Conservation (phyloP, 2,329 filamentous ascomycete species). For the Thyridium curvatum region DNA sequence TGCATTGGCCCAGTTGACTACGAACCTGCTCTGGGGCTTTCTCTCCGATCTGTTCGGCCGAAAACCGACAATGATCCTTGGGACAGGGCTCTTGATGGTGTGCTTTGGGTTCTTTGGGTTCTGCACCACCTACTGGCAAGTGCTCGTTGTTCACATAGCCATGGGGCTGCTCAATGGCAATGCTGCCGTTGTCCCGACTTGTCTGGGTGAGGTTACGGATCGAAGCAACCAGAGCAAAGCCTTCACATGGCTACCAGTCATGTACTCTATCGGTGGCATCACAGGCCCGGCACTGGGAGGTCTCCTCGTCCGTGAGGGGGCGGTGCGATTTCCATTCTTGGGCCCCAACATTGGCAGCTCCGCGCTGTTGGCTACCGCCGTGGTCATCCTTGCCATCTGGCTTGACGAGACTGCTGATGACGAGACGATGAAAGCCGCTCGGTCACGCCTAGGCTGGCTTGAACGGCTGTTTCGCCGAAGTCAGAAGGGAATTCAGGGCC, state of each 20-base stretch:
- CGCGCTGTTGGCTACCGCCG: conserved; percentile 62
- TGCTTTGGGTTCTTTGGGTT: conserved; percentile 88
- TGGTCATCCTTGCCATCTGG: conserved; percentile 70
- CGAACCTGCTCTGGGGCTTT: conserved; percentile 89
- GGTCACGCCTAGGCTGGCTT: conserved; percentile 19
- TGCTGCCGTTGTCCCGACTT: conserved; percentile 87
- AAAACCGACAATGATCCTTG: conserved; percentile 75
- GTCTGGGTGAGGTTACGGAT: conserved; percentile 90
- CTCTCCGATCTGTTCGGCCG: conserved; percentile 72
- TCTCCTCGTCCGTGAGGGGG: conserved; percentile 57
- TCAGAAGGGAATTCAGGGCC: conserved; percentile 11
- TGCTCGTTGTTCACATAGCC: conserved; percentile 75
- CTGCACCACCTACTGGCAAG: conserved; percentile 74
- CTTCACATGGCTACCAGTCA: conserved; percentile 89
- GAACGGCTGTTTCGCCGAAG: conserved; percentile 24
- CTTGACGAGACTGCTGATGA: conserved; percentile 80
- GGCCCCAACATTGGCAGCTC: conserved; percentile 78
- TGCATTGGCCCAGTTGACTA: conserved; percentile 84
- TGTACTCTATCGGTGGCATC: conserved; percentile 93
- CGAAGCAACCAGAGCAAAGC: conserved; percentile 88
- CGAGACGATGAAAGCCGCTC: conserved; percentile 10
- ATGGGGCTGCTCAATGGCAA: conserved; percentile 97
- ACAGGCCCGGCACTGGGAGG: conserved; percentile 91
- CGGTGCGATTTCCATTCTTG: conserved; percentile 65
- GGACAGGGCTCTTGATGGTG: conserved; percentile 72